A percentile compares a stretch with the other conserved stretches of the same genome.
Evolutionary conservation across 2,329 filamentous ascomycete genomes (phyloP).

Genomic region (Aplosporella prunicola): DNA sequence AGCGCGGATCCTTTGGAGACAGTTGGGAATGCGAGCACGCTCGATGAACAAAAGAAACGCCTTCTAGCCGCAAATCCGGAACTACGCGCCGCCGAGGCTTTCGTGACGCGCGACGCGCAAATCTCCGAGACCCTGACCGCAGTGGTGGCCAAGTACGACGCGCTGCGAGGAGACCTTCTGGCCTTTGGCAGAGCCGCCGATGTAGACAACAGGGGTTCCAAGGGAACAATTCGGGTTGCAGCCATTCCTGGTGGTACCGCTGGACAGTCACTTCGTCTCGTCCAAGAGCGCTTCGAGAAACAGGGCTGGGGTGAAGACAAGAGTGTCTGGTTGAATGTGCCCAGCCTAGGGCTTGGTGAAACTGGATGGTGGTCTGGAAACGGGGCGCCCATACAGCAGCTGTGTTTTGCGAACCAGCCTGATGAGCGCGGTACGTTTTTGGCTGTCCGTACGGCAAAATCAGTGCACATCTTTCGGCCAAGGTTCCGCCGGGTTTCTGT

Average conservation of each 20-base stretch:
- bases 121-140: slow-evolving; percentile 24
- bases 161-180: slow-evolving; percentile 38
- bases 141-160: slow-evolving; percentile 28
- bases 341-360: slow-evolving; percentile 35
- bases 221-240: slow-evolving; percentile 20
- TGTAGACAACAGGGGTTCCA: slow-evolving; percentile 23
- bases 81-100: slow-evolving; percentile 17
- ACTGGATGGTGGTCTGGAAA: slow-evolving; percentile 48
- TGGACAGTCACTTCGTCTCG: slow-evolving; percentile 51
- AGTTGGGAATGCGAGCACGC: neutral
- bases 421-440: slow-evolving; percentile 37
- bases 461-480: slow-evolving; percentile 33
- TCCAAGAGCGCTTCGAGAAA: slow-evolving; percentile 40
- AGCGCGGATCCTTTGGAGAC: slow-evolving; percentile 10
- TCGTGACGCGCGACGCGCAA: slow-evolving; percentile 19
- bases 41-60: slow-evolving; percentile 12
- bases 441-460: slow-evolving; percentile 37
- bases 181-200: slow-evolving; percentile 48
- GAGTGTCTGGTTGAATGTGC: slow-evolving; percentile 40
- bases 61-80: slow-evolving; percentile 19
- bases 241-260: slow-evolving; percentile 26
- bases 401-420: slow-evolving; percentile 39
- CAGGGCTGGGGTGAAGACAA: slow-evolving; percentile 46
- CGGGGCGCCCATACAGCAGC: slow-evolving; percentile 44
- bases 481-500: slow-evolving; percentile 14